phyloP scores from a whole-genome alignment of 148 eudicot species.

The Chenopodium suecicum region DNA sequence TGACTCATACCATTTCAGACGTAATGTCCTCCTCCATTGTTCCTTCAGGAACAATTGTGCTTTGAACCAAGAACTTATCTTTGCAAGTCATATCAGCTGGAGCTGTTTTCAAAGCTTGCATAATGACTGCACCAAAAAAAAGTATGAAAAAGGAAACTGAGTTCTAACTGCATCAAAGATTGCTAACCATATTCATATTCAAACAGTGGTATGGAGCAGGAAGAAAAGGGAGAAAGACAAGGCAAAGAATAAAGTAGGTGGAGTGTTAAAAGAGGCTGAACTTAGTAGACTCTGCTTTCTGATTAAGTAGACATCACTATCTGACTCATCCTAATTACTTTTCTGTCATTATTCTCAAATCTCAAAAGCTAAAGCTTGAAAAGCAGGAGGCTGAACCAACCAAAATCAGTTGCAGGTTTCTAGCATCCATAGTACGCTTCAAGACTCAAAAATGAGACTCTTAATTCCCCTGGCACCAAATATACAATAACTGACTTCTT shows the following conservation, averaged over 20 bases:
- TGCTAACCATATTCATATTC: background rate
- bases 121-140: constrained; percentile 55
- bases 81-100: constrained; percentile 80
- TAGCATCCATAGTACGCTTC: background rate
- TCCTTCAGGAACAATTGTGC: constrained; percentile 72
- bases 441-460: background rate
- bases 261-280: background rate
- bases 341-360: background rate
- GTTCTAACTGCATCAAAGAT: constrained; percentile 2
- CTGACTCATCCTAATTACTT: background rate
- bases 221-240: background rate
- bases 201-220: background rate
- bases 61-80: constrained; percentile 89
- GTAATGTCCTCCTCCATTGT: constrained; percentile 69
- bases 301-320: background rate
- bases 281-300: background rate
- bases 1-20: constrained; percentile 56
- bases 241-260: background rate
- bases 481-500: background rate
- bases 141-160: background rate
- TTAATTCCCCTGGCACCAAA: background rate
- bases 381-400: background rate
- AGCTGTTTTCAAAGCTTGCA: constrained; percentile 73
- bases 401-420: background rate
- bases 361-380: background rate